Evolutionary conservation across 2,329 filamentous ascomycete genomes (phyloP), one percentile per base, ranked within the genome.

Genomic region (Plectosphaerella sp.): DNA sequence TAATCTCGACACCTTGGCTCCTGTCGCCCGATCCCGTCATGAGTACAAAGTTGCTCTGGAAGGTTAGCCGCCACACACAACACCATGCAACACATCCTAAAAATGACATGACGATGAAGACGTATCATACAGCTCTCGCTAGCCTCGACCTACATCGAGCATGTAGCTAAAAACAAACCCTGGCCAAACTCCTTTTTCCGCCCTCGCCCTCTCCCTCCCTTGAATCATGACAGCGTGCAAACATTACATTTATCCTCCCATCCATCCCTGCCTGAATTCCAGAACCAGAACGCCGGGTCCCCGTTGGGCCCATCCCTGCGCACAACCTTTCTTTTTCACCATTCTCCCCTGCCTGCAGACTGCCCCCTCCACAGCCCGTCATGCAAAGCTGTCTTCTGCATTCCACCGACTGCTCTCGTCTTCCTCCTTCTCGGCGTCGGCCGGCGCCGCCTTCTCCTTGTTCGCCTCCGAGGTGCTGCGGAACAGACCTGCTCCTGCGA

Each of bases 401-500:
- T 64, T 63, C 72, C 72, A 73, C 47, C 65, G 63, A 36, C 60
- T 64, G 49, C 66, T 68, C 52, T 62, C 62, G 43, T 64, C 52
- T 35, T 50, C 45, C 20, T 47, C 45, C 10, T 45, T 35, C 25
- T 48, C 33, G 33, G 54, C 49, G 43, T 57, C 55, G 48, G 58
- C 35, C 12, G 50, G 12, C 52, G 41, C 37, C 45, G 16, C 37
- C 35, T 15, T 58, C 54, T 41, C 52, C 52, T 49, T 54, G 12
- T 4, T 41, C 5, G 24, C 37, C 33, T 20, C 48, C 28, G 28
- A 33, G 3, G 48, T 51, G 41, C 57, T 60, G 14, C 66, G 66
- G 11, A 82, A 60, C 47, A 84, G 69, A 0, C 80, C 81, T 53
- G 76, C 74, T 25, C 74, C 69, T 14, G 76, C 71, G 54, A 87